These are phyloP conservation scores for Nicotiana tabacum DNA, from an alignment of 257 asterid species.

Conservation along the genomic window DNA sequence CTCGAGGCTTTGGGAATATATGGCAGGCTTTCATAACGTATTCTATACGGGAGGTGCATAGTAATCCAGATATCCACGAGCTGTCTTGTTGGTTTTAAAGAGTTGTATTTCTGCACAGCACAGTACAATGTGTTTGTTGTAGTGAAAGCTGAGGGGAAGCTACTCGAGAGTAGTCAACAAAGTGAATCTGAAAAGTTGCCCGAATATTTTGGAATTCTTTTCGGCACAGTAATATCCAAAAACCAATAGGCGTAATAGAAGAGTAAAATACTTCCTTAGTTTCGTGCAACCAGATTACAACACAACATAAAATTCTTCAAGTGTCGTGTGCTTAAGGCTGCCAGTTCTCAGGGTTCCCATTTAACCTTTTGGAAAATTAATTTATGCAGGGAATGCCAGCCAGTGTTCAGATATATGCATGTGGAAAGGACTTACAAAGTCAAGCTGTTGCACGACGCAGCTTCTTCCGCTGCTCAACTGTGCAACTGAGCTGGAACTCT, in stretches of 20 bases:
- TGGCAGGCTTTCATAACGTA: neutral
- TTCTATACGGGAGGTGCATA: neutral
- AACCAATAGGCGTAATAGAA: neutral
- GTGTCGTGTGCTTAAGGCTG: neutral
- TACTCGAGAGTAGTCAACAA: neutral
- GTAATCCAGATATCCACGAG: neutral
- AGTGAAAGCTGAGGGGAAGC: neutral
- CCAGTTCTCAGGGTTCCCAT: neutral
- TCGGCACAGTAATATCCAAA: neutral
- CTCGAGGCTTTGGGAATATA: neutral
- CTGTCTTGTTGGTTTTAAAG: neutral
- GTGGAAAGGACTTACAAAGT: conserved; percentile 68
- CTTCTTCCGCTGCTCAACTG: conserved; percentile 91
- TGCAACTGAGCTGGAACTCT: conserved; percentile 77
- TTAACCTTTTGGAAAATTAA: neutral
- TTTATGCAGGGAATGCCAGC: conserved; percentile 93
- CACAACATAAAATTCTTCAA: neutral
- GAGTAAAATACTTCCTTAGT: neutral
- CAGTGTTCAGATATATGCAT: conserved; percentile 73
- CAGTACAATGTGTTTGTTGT: neutral
- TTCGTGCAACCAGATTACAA: neutral
- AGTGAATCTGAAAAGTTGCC: neutral
- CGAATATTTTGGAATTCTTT: neutral
- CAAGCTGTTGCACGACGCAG: conserved; percentile 84
- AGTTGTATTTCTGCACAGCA: neutral